Evolutionary conservation across 805 yeast genomes (phyloP).

Genomic region (Wilhelminamyces savonicus): DNA sequence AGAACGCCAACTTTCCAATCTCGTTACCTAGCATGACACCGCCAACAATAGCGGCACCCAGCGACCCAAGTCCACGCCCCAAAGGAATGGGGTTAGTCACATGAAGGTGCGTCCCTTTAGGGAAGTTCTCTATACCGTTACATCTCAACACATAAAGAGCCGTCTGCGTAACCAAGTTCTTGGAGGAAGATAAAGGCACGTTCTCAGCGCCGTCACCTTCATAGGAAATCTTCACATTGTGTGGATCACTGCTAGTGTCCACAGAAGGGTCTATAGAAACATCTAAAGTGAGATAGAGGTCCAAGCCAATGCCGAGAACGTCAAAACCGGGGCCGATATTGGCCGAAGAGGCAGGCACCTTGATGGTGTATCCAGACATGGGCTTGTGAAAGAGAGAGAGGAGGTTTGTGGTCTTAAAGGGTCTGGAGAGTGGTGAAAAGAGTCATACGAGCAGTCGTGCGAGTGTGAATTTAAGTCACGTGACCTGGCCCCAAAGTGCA

Average conservation of each 20-base stretch:
- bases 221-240: conserved; percentile 65
- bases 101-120: conserved; percentile 73
- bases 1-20: conserved; percentile 64
- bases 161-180: conserved; percentile 84
- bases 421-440: too few species aligned
- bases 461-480: too few species aligned
- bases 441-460: too few species aligned
- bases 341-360: conserved; percentile 95
- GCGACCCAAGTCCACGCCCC: conserved; percentile 95
- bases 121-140: conserved; percentile 69
- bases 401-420: too few species aligned
- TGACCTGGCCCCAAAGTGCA: too few species aligned
- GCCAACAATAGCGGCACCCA: conserved; percentile 98
- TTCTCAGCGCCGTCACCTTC: conserved; percentile 74
- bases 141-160: conserved; percentile 89
- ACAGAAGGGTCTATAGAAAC: conserved; percentile 55
- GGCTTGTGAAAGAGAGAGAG: conserved; percentile 5
- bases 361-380: conserved; percentile 53
- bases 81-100: conserved; percentile 90
- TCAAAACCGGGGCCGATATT: conserved; percentile 99
- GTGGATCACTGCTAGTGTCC: conserved; percentile 50
- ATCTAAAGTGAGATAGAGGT: conserved; percentile 62
- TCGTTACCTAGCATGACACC: conserved; percentile 90
- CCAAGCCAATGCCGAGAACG: conserved; percentile 87
- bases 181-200: conserved; percentile 74